These are phyloP conservation scores for Urtica urens DNA, from an alignment of 306 rosid genomes.

Conservation along the genomic window DNA sequence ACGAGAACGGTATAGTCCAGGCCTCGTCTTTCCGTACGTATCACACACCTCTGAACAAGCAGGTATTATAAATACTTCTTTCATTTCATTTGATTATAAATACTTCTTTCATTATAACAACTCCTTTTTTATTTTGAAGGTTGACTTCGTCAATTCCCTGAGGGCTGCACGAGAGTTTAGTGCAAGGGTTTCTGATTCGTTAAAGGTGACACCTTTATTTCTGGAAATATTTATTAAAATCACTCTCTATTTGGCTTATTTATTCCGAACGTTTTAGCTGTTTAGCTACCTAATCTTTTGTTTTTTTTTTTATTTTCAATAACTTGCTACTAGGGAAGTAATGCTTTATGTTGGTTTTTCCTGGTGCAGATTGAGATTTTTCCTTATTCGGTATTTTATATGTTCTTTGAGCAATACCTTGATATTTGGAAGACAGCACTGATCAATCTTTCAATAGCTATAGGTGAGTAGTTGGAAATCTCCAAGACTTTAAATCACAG, in stretches of 20 bases:
- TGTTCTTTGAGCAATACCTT: slow-evolving; percentile 99
- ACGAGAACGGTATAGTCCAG: slow-evolving; percentile 61
- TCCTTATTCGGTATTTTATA: slow-evolving; percentile 92
- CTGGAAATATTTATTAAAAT: too few relatives aligned
- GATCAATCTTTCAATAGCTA: slow-evolving; percentile 89
- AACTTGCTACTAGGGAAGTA: slow-evolving; percentile 11
- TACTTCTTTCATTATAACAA: slow-evolving; percentile 13
- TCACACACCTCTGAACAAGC: slow-evolving; percentile 93
- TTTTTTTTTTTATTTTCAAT: background rate
- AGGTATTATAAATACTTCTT: slow-evolving; percentile 35
- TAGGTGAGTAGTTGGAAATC: slow-evolving; percentile 47
- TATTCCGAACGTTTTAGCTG: too few relatives aligned
- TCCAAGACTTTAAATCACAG: slow-evolving; percentile 14
- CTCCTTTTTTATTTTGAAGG: slow-evolving; percentile 21
- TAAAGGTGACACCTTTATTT: too few relatives aligned
- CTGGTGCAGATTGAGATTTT: slow-evolving; percentile 86
- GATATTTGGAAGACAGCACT: slow-evolving; percentile 91
- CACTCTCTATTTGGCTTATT: too few relatives aligned
- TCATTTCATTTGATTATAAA: background rate
- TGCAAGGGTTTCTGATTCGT: slow-evolving; percentile 76
- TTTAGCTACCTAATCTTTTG: background rate
- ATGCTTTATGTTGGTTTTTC: slow-evolving; percentile 17
- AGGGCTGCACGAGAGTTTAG: slow-evolving; percentile 93
- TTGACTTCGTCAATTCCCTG: slow-evolving; percentile 79
- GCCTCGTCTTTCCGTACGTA: slow-evolving; percentile 95